A percentile compares a stretch with the other conserved stretches of the same genome.
Conservation (phyloP, 1,139 yeast genomes). For the Candida mesenterica region DNA sequence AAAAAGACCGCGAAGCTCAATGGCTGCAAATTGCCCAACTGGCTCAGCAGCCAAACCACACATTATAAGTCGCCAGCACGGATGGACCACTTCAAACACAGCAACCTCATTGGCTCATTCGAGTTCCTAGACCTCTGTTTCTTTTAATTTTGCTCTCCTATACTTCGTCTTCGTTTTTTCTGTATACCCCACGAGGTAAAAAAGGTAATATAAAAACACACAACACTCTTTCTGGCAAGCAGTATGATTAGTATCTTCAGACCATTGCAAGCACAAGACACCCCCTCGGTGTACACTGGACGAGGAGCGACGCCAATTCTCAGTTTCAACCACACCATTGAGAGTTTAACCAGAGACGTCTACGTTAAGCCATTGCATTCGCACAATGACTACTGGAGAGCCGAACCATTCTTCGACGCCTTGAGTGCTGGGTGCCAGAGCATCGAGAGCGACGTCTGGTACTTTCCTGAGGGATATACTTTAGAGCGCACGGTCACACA, state of each 20-base stretch:
- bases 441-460: conserved; percentile 75
- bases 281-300: conserved; percentile 10
- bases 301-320: conserved; percentile 13
- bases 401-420: conserved; percentile 61
- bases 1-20: too few relatives aligned
- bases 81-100: too few relatives aligned
- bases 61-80: too few relatives aligned
- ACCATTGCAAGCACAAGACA: conserved; percentile 5
- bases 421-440: conserved; percentile 57
- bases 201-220: background rate
- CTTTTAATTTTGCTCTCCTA: too few relatives aligned
- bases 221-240: background rate
- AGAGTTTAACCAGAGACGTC: conserved; percentile 49
- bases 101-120: too few relatives aligned
- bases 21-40: too few relatives aligned
- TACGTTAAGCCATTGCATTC: conserved; percentile 57
- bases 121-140: too few relatives aligned
- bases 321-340: conserved; percentile 21
- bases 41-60: too few relatives aligned
- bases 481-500: conserved; percentile 24
- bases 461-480: conserved; percentile 30
- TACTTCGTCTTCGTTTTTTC: too few relatives aligned
- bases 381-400: conserved; percentile 77
- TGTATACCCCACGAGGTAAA: background rate
- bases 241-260: conserved; percentile 16